These are phyloP conservation scores for Penicillium sp. DNA, from an alignment of 2,329 filamentous ascomycete genomes.

Conservation along the genomic window DNA sequence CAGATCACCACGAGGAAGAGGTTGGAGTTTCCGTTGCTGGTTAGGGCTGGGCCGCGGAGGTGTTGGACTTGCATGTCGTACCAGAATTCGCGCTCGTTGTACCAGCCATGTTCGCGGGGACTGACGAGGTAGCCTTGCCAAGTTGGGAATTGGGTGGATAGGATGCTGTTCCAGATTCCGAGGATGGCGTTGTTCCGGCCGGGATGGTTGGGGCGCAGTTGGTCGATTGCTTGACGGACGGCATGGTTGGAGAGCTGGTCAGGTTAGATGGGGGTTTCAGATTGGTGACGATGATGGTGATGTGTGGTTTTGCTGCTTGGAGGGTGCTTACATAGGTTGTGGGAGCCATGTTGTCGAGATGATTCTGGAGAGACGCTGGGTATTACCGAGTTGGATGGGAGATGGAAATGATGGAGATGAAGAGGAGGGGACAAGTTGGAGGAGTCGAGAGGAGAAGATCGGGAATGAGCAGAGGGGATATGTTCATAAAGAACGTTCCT, in stretches of 20 bases:
- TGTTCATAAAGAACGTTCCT: background rate
- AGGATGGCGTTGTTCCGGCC: background rate
- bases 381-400: background rate
- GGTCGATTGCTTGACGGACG: background rate
- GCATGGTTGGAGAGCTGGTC: background rate
- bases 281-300: background rate
- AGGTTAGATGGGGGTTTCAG: background rate
- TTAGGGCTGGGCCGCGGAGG: background rate
- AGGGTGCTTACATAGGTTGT: background rate
- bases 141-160: background rate
- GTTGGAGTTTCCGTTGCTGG: background rate
- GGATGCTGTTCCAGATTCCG: constrained; percentile 4
- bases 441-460: background rate
- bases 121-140: background rate
- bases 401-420: background rate
- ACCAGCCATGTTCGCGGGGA: constrained; percentile 3
- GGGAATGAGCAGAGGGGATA: background rate
- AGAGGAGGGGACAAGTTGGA: background rate
- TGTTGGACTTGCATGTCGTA: constrained; percentile 5
- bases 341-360: background rate
- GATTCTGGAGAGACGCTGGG: background rate
- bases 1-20: constrained; percentile 5
- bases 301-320: background rate
- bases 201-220: background rate
- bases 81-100: constrained; percentile 4